Conservation (phyloP, 257 asterid species). For the Nicotiana undulata region DNA sequence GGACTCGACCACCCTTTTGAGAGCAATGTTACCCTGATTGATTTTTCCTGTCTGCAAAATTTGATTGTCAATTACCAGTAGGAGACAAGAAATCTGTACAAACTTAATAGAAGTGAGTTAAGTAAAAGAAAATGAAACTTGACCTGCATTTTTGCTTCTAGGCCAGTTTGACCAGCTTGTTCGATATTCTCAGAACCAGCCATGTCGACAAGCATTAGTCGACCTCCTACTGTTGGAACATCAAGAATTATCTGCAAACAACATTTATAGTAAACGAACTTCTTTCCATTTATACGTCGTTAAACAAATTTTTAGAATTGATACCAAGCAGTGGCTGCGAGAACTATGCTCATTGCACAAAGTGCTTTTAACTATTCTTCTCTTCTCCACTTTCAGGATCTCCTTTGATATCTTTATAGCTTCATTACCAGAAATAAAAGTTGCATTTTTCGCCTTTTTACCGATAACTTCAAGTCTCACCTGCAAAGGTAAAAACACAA, state of each 20-base stretch:
- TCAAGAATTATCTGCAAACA: conserved; percentile 65
- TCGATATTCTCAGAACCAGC: conserved; percentile 98
- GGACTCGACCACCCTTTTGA: conserved; percentile 91
- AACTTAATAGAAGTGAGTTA: background rate
- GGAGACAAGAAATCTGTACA: background rate
- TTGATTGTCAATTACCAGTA: background rate
- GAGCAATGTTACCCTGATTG: conserved; percentile 84
- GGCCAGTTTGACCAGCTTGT: conserved; percentile 90
- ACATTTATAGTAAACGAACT: background rate
- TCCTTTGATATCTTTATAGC: conserved; percentile 85
- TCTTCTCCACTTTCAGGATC: conserved; percentile 92
- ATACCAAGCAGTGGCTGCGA: conserved; percentile 97
- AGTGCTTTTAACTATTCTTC: conserved; percentile 87
- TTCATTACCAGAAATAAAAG: conserved; percentile 77
- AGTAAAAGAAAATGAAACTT: background rate
- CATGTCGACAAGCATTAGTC: conserved; percentile 96
- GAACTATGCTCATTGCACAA: conserved; percentile 90
- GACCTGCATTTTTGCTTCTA: conserved; percentile 96
- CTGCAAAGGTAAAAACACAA: conserved; percentile 21
- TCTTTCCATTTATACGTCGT: background rate
- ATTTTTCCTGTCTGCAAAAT: conserved; percentile 77
- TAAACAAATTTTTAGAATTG: background rate
- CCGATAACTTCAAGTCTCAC: conserved; percentile 89
- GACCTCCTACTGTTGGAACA: conserved; percentile 96
- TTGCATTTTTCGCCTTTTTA: conserved; percentile 86